Conservation (phyloP, 208 protist genomes). For the Crithidia fasciculata region DNA sequence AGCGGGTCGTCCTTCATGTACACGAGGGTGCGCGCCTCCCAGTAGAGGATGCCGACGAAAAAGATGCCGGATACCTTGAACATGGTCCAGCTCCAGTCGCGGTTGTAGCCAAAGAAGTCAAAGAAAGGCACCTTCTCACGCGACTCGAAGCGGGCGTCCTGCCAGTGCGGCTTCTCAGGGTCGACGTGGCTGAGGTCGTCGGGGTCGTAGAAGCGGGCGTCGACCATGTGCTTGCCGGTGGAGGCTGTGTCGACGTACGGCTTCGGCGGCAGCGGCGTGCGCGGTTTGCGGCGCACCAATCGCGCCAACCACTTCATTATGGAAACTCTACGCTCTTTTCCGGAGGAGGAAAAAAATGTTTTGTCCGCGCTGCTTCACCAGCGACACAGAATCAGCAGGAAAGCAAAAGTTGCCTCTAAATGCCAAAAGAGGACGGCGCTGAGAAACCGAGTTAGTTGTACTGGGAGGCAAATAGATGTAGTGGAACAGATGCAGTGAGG, state of each 20-base stretch:
- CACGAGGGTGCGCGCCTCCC: constrained; percentile 64
- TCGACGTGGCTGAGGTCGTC: constrained; percentile 79
- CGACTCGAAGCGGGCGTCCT: constrained; percentile 82
- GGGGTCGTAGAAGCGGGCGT: constrained; percentile 66
- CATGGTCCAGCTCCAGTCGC: constrained; percentile 90
- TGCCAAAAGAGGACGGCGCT: too few relatives aligned
- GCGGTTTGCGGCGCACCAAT: constrained; percentile 38
- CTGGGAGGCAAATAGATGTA: too few relatives aligned
- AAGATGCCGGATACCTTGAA: constrained; percentile 73
- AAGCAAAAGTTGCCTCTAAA: too few relatives aligned
- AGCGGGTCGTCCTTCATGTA: constrained; percentile 60
- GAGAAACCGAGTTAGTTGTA: too few relatives aligned
- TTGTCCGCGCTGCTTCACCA: too few relatives aligned
- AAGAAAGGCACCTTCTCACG: constrained; percentile 82
- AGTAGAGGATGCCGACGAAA: constrained; percentile 70
- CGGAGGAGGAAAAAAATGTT: too few relatives aligned
- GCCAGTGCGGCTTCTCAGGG: constrained; percentile 90
- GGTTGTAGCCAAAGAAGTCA: constrained; percentile 89
- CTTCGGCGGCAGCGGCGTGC: constrained; percentile 87
- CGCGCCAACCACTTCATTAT: constrained; percentile 77
- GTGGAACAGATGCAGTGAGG: too few relatives aligned
- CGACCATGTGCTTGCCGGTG: constrained; percentile 66
- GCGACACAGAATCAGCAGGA: too few relatives aligned
- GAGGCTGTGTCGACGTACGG: constrained; percentile 85
- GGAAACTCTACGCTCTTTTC: too few relatives aligned